These are phyloP conservation scores for Stagonosporopsis vannaccii DNA, from an alignment of 2,329 filamentous ascomycete species.

Conservation along the genomic window DNA sequence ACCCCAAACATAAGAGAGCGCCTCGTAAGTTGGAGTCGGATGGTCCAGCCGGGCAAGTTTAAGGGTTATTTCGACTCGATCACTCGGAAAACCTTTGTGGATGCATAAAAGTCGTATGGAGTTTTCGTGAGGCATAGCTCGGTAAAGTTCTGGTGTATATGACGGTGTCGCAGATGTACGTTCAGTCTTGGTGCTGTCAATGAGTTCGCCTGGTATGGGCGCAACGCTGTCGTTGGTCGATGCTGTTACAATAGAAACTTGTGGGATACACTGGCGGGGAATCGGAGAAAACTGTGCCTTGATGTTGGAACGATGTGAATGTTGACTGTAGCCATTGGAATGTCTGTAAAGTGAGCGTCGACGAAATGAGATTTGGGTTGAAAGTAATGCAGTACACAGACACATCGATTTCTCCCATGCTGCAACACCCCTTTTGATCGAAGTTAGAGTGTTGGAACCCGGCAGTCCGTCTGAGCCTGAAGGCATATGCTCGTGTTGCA, in stretches of 20 bases:
- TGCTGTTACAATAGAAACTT: neutral
- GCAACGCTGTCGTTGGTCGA: neutral
- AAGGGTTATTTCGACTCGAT: slow-evolving; percentile 15
- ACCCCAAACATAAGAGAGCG: slow-evolving; percentile 29
- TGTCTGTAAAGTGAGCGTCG: neutral
- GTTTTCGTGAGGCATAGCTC: slow-evolving; percentile 3
- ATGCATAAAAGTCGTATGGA: slow-evolving; percentile 24
- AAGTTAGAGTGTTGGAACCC: neutral
- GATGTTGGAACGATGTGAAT: neutral
- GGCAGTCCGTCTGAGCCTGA: neutral
- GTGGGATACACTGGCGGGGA: neutral
- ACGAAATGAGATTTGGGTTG: neutral
- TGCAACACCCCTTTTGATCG: neutral
- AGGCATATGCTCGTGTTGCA: neutral
- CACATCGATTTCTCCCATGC: neutral
- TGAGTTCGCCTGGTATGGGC: too few relatives aligned
- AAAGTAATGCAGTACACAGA: neutral
- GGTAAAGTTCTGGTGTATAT: neutral
- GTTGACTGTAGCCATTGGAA: neutral
- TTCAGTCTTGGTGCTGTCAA: neutral
- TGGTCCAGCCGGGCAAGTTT: slow-evolving; percentile 10
- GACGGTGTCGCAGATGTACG: neutral
- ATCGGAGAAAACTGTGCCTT: neutral
- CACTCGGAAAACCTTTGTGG: slow-evolving; percentile 4
- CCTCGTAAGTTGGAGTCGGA: slow-evolving; percentile 15